Evolutionary conservation across 305 asterid species (phyloP), one percentile per base, ranked within the genome.

Genomic region (Fraxinus nigra): DNA sequence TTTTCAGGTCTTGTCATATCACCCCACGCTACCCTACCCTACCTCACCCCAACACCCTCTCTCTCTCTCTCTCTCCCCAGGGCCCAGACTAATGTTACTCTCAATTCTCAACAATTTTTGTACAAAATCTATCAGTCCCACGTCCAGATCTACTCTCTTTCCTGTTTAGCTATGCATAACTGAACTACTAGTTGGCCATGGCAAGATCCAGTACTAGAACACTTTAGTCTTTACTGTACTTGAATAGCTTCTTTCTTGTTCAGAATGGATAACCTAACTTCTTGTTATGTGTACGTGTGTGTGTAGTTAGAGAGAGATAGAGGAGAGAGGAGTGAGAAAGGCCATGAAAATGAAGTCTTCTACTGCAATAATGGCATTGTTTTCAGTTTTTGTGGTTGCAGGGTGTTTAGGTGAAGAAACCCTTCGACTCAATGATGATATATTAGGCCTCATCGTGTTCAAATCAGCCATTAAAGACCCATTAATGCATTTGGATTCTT

Each of bases 391-490:
- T 33, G 83, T 82, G n/a, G 34, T 67, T 11, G 2, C 77, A 63
- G 79, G 65, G 1, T 81, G 78, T 26, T 56, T 26, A 20, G 85
- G 73, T n/a, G 91, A 72, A 69, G 90, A 87, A 33, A 61, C 87
- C 0, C 85, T 90, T 13, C 91, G 73, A 51, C 90, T 95, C 2
- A 92, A 93, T 87, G 99, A 95, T 83, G 99, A 95, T 69, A 95
- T 95, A 75, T 77, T 94, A 54, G 99, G 97, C 77, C 98, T 95
- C 87, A 89, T 95, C 73, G 99, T 94, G 59, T 92, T 95, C 92
- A 94, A 95, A 80, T 89, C 98, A 32, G 85, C 85, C 34, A 22
- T 95, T 24, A 77, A 13, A 3, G 96, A 92, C 88, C 91, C 97
- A 0, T 61, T 40, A 24, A 84, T 79, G 0, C 67, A 86, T 80